These are phyloP conservation scores for Nakazawaea ernobii DNA, from an alignment of 805 yeast species.

Conservation along the genomic window DNA sequence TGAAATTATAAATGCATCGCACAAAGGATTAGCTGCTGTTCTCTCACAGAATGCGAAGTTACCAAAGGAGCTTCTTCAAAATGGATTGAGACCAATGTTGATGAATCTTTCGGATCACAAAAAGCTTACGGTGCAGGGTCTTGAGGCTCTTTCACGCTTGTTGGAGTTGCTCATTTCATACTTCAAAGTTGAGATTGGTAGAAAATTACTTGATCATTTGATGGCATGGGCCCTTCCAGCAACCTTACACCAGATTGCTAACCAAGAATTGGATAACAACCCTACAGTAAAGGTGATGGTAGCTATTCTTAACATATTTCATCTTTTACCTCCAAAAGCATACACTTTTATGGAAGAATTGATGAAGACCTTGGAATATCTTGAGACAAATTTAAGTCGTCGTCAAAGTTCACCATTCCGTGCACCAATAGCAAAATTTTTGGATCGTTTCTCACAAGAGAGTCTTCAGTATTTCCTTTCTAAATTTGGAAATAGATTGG, in stretches of 20 bases:
- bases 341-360: conserved; percentile 87
- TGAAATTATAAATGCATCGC: conserved; percentile 90
- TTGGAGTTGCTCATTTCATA: conserved; percentile 84
- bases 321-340: conserved; percentile 87
- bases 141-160: conserved; percentile 85
- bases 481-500: conserved; percentile 56
- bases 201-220: conserved; percentile 85
- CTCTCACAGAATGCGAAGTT: conserved; percentile 80
- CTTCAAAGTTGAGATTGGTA: conserved; percentile 94
- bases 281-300: conserved; percentile 81
- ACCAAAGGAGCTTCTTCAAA: conserved; percentile 93
- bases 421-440: conserved; percentile 79
- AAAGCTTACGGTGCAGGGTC: conserved; percentile 79
- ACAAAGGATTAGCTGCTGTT: conserved; percentile 77
- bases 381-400: conserved; percentile 81
- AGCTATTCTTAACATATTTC: conserved; percentile 87
- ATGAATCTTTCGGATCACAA: conserved; percentile 94
- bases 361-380: conserved; percentile 62
- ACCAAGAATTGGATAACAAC: conserved; percentile 74
- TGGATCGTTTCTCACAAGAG: conserved; percentile 76
- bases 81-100: conserved; percentile 90
- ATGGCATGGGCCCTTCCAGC: conserved; percentile 94
- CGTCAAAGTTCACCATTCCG: conserved; percentile 87
- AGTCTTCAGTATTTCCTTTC: conserved; percentile 64
- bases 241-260: conserved; percentile 67